These are phyloP conservation scores for Diutina rugosa DNA, from an alignment of 1,139 yeast genomes.

Conservation along the genomic window DNA sequence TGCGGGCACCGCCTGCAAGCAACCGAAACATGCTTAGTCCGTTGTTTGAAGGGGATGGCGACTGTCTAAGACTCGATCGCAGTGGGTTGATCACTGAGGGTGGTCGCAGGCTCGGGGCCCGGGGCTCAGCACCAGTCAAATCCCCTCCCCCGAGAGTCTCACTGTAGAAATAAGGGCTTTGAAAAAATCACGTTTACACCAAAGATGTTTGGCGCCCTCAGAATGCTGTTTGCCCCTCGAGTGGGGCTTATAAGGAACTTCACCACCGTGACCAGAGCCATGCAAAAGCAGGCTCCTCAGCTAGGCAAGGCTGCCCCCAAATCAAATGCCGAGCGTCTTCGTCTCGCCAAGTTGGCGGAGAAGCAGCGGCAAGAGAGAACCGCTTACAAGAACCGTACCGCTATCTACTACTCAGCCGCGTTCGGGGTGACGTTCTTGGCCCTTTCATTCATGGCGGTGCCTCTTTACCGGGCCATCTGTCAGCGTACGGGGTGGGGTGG, in stretches of 20 bases:
- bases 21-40: background rate
- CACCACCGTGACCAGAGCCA: background rate
- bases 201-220: background rate
- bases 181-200: background rate
- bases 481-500: slow-evolving; percentile 97
- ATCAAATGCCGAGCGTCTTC: background rate
- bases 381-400: slow-evolving; percentile 29
- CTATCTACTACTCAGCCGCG: slow-evolving; percentile 62
- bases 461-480: slow-evolving; percentile 83
- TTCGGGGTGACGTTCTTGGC: slow-evolving; percentile 65
- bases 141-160: background rate
- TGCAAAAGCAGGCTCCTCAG: background rate
- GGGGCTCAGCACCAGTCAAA: background rate
- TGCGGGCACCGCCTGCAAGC: background rate
- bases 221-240: background rate
- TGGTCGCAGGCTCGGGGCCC: background rate
- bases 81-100: background rate
- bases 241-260: background rate
- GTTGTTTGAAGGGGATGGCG: too few relatives aligned
- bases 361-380: slow-evolving; percentile 18
- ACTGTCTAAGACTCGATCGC: background rate
- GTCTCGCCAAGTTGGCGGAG: slow-evolving; percentile 6
- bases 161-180: background rate
- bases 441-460: slow-evolving; percentile 83
- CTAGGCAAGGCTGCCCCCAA: background rate